A percentile compares a stretch with the other conserved stretches of the same genome.
Evolutionary conservation across 257 asterid species (phyloP).

Genomic region (Misopates orontium): DNA sequence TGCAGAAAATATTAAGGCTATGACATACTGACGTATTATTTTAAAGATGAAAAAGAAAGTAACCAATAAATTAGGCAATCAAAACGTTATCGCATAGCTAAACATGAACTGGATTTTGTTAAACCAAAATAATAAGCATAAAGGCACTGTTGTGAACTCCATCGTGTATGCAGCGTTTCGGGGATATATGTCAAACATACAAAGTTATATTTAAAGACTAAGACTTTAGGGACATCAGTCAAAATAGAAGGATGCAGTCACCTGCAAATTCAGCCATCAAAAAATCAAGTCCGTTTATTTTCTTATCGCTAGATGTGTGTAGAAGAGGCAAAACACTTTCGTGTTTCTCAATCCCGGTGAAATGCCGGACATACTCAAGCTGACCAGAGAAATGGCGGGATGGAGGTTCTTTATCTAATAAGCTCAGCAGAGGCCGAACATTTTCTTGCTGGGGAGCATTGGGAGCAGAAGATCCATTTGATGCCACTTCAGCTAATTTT

Average conservation of each 20-base stretch:
- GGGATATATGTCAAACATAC: not conserved
- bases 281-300: conserved; percentile 84
- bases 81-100: conserved; percentile 13
- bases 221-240: conserved; percentile 9
- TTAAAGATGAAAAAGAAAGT: conserved; percentile 18
- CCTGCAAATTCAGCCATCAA: conserved; percentile 99
- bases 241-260: conserved; percentile 33
- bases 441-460: conserved; percentile 66
- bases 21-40: conserved; percentile 20
- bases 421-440: conserved; percentile 85
- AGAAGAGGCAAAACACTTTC: conserved; percentile 62
- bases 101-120: conserved; percentile 8
- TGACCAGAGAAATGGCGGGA: conserved; percentile 96
- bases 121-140: conserved; percentile 16
- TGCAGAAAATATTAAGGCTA: conserved; percentile 28
- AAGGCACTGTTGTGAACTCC: conserved; percentile 3
- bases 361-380: conserved; percentile 93
- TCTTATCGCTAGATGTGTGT: conserved; percentile 55
- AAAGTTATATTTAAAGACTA: not conserved
- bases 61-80: conserved; percentile 15
- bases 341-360: conserved; percentile 84
- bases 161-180: not conserved
- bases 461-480: conserved; percentile 63
- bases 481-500: conserved; percentile 49
- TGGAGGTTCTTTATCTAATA: conserved; percentile 96